phyloP scores from a whole-genome alignment of 2,329 filamentous ascomycete species.

The Metarhizium robertsii region DNA sequence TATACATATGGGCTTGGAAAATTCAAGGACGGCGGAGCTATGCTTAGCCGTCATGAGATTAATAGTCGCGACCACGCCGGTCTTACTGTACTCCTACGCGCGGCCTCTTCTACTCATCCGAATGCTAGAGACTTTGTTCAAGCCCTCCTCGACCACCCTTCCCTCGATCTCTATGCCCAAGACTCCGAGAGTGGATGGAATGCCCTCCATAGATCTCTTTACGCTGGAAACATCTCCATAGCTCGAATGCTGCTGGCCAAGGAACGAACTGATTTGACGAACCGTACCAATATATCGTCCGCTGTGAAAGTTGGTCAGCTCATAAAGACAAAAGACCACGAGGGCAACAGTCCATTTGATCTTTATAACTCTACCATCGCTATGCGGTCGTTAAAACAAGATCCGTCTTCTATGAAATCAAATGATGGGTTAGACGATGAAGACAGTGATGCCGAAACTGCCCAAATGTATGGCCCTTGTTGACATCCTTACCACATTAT shows the following conservation, averaged over 20 bases:
- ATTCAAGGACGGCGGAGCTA: conserved; percentile 33
- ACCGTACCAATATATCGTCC: conserved; percentile 46
- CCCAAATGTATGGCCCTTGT: conserved; percentile 19
- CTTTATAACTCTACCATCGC: conserved; percentile 83
- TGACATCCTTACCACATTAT: background rate
- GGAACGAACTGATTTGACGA: conserved; percentile 56
- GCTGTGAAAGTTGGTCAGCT: conserved; percentile 60
- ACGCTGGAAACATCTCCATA: conserved; percentile 79
- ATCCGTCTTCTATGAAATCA: conserved; percentile 34
- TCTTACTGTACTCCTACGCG: conserved; percentile 75
- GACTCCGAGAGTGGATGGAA: conserved; percentile 96
- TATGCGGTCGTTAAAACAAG: conserved; percentile 54
- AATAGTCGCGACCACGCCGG: conserved; percentile 79
- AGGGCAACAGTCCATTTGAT: conserved; percentile 91
- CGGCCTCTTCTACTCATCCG: conserved; percentile 63
- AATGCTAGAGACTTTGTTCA: conserved; percentile 66
- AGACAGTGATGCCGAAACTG: conserved; percentile 26
- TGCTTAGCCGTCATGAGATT: conserved; percentile 54
- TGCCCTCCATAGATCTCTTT: conserved; percentile 80
- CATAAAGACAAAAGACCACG: conserved; percentile 91
- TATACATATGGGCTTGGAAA: conserved; percentile 32
- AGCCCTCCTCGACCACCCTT: conserved; percentile 71
- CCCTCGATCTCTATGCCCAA: conserved; percentile 76
- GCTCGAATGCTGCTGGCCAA: conserved; percentile 73
- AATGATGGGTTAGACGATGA: conserved; percentile 49